These are phyloP conservation scores for Aspergillus cejpii DNA, from an alignment of 2,329 filamentous ascomycete species.

Conservation along the genomic window DNA sequence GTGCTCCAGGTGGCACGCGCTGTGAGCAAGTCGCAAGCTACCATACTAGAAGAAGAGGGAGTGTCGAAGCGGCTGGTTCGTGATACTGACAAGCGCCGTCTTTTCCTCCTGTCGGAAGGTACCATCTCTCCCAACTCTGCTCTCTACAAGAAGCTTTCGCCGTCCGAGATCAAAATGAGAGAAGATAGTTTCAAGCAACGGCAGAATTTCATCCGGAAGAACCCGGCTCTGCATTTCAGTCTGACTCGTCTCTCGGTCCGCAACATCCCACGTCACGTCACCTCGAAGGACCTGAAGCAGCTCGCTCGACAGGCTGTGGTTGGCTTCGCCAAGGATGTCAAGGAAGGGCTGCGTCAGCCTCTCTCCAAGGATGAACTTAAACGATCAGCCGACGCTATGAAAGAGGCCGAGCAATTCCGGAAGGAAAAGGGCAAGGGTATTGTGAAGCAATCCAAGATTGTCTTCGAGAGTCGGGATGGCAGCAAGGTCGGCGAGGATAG, in stretches of 20 bases:
- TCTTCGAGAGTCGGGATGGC: constrained; percentile 82
- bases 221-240: constrained; percentile 81
- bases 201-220: constrained; percentile 82
- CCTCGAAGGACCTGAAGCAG: constrained; percentile 81
- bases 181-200: constrained; percentile 82
- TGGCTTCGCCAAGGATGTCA: constrained; percentile 86
- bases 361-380: constrained; percentile 84
- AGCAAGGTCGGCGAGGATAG: constrained; percentile 71
- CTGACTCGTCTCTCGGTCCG: constrained; percentile 84
- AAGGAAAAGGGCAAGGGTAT: constrained; percentile 79
- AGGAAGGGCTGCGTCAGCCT: constrained; percentile 64
- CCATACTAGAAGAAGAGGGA: constrained; percentile 64
- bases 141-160: constrained; percentile 67
- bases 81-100: constrained; percentile 80
- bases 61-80: constrained; percentile 55
- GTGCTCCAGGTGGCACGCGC: constrained; percentile 78
- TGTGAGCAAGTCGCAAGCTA: constrained; percentile 75
- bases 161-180: constrained; percentile 77
- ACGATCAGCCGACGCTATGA: constrained; percentile 72
- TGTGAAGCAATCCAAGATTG: constrained; percentile 87
- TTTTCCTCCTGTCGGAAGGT: constrained; percentile 84
- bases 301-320: constrained; percentile 89
- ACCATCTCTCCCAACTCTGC: constrained; percentile 70
- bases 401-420: constrained; percentile 69
- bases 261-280: constrained; percentile 78